phyloP scores from a whole-genome alignment of 1,139 yeast species.

The Hansenula lynferdii region DNA sequence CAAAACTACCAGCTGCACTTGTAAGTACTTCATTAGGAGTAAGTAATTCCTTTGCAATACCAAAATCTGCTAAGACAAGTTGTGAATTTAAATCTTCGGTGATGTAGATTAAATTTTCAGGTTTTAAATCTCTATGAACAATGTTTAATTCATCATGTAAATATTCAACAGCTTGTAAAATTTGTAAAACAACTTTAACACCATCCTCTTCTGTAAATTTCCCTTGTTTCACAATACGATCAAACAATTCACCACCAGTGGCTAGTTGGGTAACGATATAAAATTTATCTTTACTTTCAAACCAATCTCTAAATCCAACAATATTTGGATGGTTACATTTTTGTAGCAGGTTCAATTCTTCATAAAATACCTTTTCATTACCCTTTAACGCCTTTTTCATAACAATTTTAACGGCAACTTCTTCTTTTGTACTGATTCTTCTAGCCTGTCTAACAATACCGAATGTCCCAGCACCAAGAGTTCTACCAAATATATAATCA shows the following conservation, averaged over 20 bases:
- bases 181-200: slow-evolving; percentile 59
- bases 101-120: slow-evolving; percentile 77
- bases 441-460: slow-evolving; percentile 84
- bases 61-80: slow-evolving; percentile 86
- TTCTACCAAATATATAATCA: slow-evolving; percentile 67
- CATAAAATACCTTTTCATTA: slow-evolving; percentile 64
- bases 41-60: slow-evolving; percentile 74
- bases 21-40: slow-evolving; percentile 58
- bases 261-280: slow-evolving; percentile 75
- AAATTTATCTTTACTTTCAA: slow-evolving; percentile 76
- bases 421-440: slow-evolving; percentile 50
- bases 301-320: slow-evolving; percentile 82
- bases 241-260: slow-evolving; percentile 89
- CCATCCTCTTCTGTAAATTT: slow-evolving; percentile 86
- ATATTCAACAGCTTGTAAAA: slow-evolving; percentile 69
- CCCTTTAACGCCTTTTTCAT: slow-evolving; percentile 78
- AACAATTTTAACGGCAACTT: slow-evolving; percentile 84
- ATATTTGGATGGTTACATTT: slow-evolving; percentile 74
- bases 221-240: slow-evolving; percentile 71
- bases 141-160: slow-evolving; percentile 62
- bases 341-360: slow-evolving; percentile 67
- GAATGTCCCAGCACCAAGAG: slow-evolving; percentile 88
- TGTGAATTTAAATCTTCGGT: slow-evolving; percentile 50
- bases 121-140: slow-evolving; percentile 89
- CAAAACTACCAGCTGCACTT: slow-evolving; percentile 84